A percentile compares a stretch with the other conserved stretches of the same genome.
phyloP scores from a whole-genome alignment of 192 early-diverging fungal species.

The Umbelopsis isabellina region DNA sequence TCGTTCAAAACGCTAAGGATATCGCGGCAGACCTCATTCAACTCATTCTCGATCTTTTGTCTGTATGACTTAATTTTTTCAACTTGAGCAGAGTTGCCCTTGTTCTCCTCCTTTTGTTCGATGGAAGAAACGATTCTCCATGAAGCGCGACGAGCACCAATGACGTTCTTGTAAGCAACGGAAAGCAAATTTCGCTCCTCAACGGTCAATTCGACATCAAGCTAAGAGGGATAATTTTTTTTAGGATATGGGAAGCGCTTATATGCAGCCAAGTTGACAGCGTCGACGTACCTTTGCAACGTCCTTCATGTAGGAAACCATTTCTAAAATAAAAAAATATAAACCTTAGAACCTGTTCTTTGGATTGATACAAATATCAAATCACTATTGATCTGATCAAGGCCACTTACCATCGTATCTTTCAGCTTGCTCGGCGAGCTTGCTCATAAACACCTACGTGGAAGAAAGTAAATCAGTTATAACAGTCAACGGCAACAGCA shows the following conservation, averaged over 20 bases:
- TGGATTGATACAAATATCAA: background rate
- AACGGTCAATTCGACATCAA: constrained; percentile 84
- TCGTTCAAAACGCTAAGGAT: constrained; percentile 90
- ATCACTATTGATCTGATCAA: background rate
- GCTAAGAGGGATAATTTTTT: constrained; percentile 31
- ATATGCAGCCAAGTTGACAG: no score
- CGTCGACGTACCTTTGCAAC: constrained; percentile 48
- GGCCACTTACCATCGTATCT: constrained; percentile 88
- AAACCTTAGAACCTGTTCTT: background rate
- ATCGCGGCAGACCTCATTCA: constrained; percentile 92
- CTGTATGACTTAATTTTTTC: constrained; percentile 92
- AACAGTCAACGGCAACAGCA: no score
- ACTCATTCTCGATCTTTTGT: constrained; percentile 91
- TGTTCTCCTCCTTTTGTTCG: constrained; percentile 92
- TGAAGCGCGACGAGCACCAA: constrained; percentile 95
- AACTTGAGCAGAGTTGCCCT: constrained; percentile 86
- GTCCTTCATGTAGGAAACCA: constrained; percentile 75
- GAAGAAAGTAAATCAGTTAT: background rate
- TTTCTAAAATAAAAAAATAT: constrained; percentile 51
- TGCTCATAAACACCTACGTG: constrained; percentile 89
- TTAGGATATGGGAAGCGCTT: no score
- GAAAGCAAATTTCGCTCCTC: constrained; percentile 98
- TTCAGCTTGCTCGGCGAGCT: constrained; percentile 98
- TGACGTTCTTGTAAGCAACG: constrained; percentile 99
- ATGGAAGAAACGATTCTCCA: constrained; percentile 98